Base-by-base conservation (phyloP, 1,284 basidiomycete species). In the Athelia psychrophila region DNA sequence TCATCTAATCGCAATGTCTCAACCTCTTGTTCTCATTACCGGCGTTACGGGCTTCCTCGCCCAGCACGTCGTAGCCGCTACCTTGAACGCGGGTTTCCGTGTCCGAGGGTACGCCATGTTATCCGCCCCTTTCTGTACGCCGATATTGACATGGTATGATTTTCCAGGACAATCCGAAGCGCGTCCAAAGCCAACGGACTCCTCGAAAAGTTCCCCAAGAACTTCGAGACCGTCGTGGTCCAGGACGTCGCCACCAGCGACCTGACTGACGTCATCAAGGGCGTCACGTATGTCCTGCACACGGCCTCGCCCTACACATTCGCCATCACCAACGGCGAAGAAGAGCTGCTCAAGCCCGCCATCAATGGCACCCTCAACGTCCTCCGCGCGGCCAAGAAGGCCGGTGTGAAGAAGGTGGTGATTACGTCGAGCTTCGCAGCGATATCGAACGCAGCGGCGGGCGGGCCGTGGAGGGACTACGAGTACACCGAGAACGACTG, bases 21-120 rank as follows among this genome's bases (percentile, higher is more conserved):
- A 42, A 22, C 38, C 38, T 42, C 38, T 42, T n/a, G 38, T 50
- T 23, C 23, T 50, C 22, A 27, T 50, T 18, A 40, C 49, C 19
- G 49, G 38, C 23, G 40, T 30, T 9, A 50, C 35, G 44, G 49
- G 49, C 6, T 50, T 25, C 40, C 38, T 50, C 19, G 49, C 49
- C 3, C 35, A 32, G 10, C 22, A 45, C 19, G 30, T 50, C 42
- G 38, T 38, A 5, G 12, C 24, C 10, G 42, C 49, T 20, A 25
- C 38, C 10, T 38, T 50, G 16, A 30, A 47, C 16, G 49, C 40
- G 3, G 49, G 49, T 16, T 50, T 47, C 42, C 49, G 49, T 16
- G 49, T 50, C 42, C 49, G 49, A n/a, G 49, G 48, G 23, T 36
- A 23, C 12, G 48, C 42, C 16, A 6, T 19, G n/a, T n/a, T n/a